phyloP scores from a whole-genome alignment of 2,329 filamentous ascomycete genomes.

The Niveomyces coronatus region DNA sequence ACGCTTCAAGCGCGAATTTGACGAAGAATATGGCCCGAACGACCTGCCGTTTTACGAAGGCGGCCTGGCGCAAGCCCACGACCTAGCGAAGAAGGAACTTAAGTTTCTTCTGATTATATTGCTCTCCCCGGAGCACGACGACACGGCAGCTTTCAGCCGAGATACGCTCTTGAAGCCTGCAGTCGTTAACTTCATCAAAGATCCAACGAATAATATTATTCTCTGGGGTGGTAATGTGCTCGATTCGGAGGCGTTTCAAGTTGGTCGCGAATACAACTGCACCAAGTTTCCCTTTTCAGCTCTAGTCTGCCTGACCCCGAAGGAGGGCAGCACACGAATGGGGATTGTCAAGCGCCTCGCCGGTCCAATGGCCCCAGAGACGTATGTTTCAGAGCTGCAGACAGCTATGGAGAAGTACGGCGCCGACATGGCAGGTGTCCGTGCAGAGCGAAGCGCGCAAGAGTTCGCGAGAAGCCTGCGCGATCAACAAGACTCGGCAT shows the following conservation, averaged over 20 bases:
- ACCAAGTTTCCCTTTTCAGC: constrained; percentile 90
- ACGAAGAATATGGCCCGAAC: constrained; percentile 76
- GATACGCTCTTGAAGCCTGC: constrained; percentile 72
- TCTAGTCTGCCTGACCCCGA: constrained; percentile 77
- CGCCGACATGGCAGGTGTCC: constrained; percentile 62
- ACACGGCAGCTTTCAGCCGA: constrained; percentile 70
- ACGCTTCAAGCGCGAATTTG: constrained; percentile 84
- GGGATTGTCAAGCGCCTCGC: constrained; percentile 72
- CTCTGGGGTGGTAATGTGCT: constrained; percentile 90
- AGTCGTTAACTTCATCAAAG: constrained; percentile 62
- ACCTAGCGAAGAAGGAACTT: constrained; percentile 79
- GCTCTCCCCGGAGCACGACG: constrained; percentile 87
- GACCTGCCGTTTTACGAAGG: constrained; percentile 72
- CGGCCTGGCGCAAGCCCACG: constrained; percentile 85
- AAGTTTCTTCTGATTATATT: constrained; percentile 87
- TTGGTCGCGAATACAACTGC: constrained; percentile 74
- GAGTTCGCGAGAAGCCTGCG: constrained; percentile 71
- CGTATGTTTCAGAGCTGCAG: constrained; percentile 68
- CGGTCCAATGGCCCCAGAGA: constrained; percentile 57
- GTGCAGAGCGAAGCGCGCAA: constrained; percentile 69
- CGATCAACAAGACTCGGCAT: constrained; percentile 85
- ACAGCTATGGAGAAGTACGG: constrained; percentile 64
- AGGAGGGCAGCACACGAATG: constrained; percentile 78
- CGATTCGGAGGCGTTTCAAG: constrained; percentile 90
- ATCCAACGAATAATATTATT: constrained; percentile 68